Evolutionary conservation across 176 grass and related monocot genomes (phyloP), one percentile per base, ranked within the genome.

Genomic region (Musa acuminata): DNA sequence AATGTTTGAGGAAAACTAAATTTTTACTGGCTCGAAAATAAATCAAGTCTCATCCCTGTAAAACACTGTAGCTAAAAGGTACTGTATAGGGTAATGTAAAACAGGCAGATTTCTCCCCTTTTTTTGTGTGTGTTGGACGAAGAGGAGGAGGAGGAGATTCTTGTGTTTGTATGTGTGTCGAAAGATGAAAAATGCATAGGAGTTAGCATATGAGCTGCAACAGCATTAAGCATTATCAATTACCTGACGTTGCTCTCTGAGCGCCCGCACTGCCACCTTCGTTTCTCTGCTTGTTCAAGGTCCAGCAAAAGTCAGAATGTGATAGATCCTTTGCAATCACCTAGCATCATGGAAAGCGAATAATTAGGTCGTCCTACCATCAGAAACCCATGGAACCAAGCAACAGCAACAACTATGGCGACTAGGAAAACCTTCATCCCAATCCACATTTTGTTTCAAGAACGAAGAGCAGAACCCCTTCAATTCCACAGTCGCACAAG

Each of bases 281-380:
- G 59, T 19, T 29, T 82, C 75, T 82, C 75, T 82, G 84, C 62
- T 79, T 86, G 52, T 82, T 68, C 62, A 82, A 59, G 26, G 72
- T 59, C 74, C 72, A 70, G 14, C 75, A 82, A 49, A 82, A 75
- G n/a, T 82, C 72, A 11, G 67, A 50, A 50, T 70, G 67, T 11
- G 67, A 70, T 11, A 70, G 17, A 70, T 70, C 48, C 17, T 70
- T 70, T 17, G 67, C 67, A 16, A 70, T 70, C 67, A 70, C 67
- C 67, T 70, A 48, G 51, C 3, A 70, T 20, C 19, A 65, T 12
- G 8, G 43, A 51, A 70, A 70, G 19, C 9, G 8, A 63, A 21
- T 21, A 9, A 63, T 22, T 63, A 22, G 20, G n/a, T 35, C 5
- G 3, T 63, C 19, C n/a, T 24, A 9, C 60, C 9, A 22, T 22